phyloP scores from a whole-genome alignment of 768 basidiomycete species.

The Russula compacta region DNA sequence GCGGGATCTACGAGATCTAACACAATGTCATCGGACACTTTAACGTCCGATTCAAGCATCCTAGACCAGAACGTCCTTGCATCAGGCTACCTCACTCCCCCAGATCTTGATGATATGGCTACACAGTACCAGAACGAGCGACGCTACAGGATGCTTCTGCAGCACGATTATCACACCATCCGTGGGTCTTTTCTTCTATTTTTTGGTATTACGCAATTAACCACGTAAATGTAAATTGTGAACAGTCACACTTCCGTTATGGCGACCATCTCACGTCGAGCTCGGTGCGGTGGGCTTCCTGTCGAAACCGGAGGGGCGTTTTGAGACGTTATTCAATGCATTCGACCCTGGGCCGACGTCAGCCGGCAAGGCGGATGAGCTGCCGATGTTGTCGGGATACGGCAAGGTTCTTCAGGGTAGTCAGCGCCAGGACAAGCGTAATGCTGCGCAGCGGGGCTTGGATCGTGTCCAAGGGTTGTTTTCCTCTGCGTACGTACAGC shows the following conservation, averaged over 20 bases:
- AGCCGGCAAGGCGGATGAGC: constrained; percentile 33
- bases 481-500: constrained; percentile 15
- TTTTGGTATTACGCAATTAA: not conserved
- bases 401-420: constrained; percentile 43
- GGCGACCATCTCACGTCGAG: constrained; percentile 53
- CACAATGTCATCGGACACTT: not conserved
- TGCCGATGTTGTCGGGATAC: constrained; percentile 58
- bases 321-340: constrained; percentile 66
- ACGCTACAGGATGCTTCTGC: constrained; percentile 55
- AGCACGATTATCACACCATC: constrained; percentile 61
- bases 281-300: constrained; percentile 74
- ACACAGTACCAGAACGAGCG: constrained; percentile 48
- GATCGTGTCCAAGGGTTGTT: constrained; percentile 47
- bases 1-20: not conserved
- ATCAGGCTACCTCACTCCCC: constrained; percentile 33
- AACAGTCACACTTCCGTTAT: constrained; percentile 45
- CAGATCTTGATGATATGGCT: constrained; percentile 31
- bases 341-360: constrained; percentile 42
- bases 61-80: constrained; percentile 3
- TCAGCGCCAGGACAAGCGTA: constrained; percentile 50
- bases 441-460: constrained; percentile 45
- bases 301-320: constrained; percentile 54
- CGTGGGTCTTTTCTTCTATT: constrained; percentile 33
- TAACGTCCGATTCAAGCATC: not conserved
- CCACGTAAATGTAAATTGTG: not conserved